Evolutionary conservation across 2,329 filamentous ascomycete species (phyloP), one percentile per base, ranked within the genome.

Genomic region (Setomelanomma holmii): DNA sequence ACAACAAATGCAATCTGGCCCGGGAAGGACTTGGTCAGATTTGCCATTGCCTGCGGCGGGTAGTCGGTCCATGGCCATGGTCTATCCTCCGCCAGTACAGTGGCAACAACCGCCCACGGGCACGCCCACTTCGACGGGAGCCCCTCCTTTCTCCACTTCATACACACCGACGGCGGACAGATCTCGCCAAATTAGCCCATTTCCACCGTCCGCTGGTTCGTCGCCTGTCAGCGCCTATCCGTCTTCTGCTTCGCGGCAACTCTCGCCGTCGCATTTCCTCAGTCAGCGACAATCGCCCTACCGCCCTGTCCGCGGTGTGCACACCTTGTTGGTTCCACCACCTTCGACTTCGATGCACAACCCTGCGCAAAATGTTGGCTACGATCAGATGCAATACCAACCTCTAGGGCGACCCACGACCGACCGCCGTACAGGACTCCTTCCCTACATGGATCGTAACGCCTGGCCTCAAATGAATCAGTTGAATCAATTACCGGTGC

Each of bases 281-380:
- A 89, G 90, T 67, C 91, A 96, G 71, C 86, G 95, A 50, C 88
- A 90, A 58, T 98, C 93, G 49, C 95, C 95, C 3, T 98, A 98
- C 76, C 90, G 91, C 58, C 93, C 93, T 1, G 89, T 97, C 34
- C 89, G 93, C 46, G 85, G 91, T 55, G 91, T 97, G 53, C 92
- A 95, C 63, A 96, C 91, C 0, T 84, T 98, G n/a, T 81, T 97
- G 23, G 91, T 95, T 52, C 93, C 93, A 24, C 91, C 92, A 5
- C 90, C 92, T 0, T 89, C 90, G 20, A 83, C 86, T 7, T 91
- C 91, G 6, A 83, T 96, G 57, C 88, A 93, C 42, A 76, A 78
- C 41, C 75, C 77, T 7, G 72, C 76, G 10, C 71, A 73, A 40
- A 75, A 74, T 33, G 73, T 80, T 16, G 73, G 73, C 35, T 74